Conservation (phyloP, 768 basidiomycete genomes). For the Infundibulicybe gibba region DNA sequence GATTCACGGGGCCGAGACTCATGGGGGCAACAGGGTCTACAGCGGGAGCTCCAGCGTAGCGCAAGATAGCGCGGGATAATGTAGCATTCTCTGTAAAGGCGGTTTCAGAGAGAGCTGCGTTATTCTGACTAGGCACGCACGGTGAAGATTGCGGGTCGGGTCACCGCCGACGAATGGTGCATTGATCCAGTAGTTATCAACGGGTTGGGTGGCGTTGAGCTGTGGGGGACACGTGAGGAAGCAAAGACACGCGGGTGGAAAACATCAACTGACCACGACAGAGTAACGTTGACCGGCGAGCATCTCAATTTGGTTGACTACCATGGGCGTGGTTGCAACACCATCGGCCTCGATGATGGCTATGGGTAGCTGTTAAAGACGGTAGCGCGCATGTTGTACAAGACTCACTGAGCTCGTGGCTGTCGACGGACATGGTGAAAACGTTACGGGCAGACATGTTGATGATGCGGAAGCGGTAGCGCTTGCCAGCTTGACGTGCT, state of each 20-base stretch:
- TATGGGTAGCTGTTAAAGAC: no score
- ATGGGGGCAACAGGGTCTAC: neutral
- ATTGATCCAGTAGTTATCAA: constrained; percentile 52
- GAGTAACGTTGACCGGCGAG: neutral
- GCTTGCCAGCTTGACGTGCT: constrained; percentile 30
- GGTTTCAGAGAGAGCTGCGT: neutral
- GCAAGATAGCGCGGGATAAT: constrained; percentile 12
- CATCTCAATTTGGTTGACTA: neutral
- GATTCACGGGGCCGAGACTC: neutral
- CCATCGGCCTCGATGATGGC: neutral
- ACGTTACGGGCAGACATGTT: constrained; percentile 36
- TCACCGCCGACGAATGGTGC: constrained; percentile 11
- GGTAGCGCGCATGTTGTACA: no score
- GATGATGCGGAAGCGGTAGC: constrained; percentile 50
- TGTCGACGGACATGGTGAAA: constrained; percentile 27
- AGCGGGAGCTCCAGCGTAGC: neutral
- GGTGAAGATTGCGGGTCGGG: constrained; percentile 15
- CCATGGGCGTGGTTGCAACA: neutral
- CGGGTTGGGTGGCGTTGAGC: constrained; percentile 37
- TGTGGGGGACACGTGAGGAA: no score
- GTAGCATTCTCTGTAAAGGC: constrained; percentile 12
- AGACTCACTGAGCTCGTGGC: constrained; percentile 22
- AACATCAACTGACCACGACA: neutral
- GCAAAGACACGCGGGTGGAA: no score
- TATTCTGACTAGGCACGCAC: constrained; percentile 6